Conservation (phyloP, 1,139 yeast species). For the Blastobotrys ciferrii region DNA sequence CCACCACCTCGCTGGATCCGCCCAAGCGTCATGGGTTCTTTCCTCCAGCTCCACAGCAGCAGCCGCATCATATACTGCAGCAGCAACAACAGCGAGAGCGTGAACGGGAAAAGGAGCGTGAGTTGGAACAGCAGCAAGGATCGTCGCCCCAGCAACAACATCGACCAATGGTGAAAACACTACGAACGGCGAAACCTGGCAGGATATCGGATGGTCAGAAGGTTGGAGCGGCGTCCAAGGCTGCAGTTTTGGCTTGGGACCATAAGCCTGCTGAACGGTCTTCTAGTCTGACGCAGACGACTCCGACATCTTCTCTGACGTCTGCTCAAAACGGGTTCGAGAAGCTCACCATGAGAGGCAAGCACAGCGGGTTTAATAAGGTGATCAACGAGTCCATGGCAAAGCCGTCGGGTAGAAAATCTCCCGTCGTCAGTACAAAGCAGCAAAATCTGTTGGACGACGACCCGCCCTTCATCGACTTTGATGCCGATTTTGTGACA, state of each 20-base stretch:
- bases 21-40: not conserved
- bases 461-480: slow-evolving; percentile 6
- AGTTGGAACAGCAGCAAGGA: not conserved
- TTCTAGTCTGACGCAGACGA: not conserved
- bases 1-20: slow-evolving; percentile 1
- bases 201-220: slow-evolving; percentile 21
- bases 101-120: not conserved
- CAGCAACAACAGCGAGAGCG: slow-evolving; percentile 5
- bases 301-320: slow-evolving; percentile 1
- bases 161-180: slow-evolving; percentile 25
- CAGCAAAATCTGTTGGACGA: slow-evolving; percentile 3
- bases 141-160: slow-evolving; percentile 3
- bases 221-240: slow-evolving; percentile 25
- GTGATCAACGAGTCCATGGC: slow-evolving; percentile 9
- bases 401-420: slow-evolving; percentile 1
- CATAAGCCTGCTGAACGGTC: slow-evolving; percentile 5
- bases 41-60: slow-evolving; percentile 8
- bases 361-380: slow-evolving; percentile 20
- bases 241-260: slow-evolving; percentile 31
- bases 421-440: slow-evolving; percentile 1
- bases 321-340: slow-evolving; percentile 18
- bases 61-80: slow-evolving; percentile 5
- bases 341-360: slow-evolving; percentile 20
- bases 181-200: slow-evolving; percentile 26
- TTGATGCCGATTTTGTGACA: slow-evolving; percentile 5